Percentiles rank a stretch among this genome's conserved stretches.
Evolutionary conservation across 2,329 filamentous ascomycete genomes (phyloP).

Genomic region (Parastagonospora avenae): DNA sequence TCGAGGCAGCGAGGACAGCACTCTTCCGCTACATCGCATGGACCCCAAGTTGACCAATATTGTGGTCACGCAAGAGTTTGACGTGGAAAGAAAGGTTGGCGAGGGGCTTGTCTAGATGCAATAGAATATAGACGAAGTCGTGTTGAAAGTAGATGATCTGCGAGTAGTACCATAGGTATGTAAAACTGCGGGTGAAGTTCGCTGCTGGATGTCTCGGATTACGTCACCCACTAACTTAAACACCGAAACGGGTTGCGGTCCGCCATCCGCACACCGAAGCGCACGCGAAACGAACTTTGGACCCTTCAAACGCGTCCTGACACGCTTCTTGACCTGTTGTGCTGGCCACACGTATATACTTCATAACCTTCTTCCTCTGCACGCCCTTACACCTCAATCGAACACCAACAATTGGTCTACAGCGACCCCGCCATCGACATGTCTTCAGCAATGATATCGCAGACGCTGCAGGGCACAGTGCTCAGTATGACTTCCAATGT

Average conservation of each 20-base stretch:
- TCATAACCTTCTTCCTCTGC: not conserved
- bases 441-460: conserved; percentile 39
- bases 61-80: not conserved
- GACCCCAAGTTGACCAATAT: not conserved
- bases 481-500: conserved; percentile 73
- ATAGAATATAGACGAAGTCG: too few species aligned
- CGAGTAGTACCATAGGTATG: too few species aligned
- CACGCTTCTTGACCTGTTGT: not conserved
- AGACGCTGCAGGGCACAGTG: conserved; percentile 64
- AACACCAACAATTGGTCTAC: not conserved
- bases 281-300: not conserved
- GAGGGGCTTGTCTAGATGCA: too few species aligned
- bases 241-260: not conserved
- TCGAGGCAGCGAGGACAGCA: not conserved
- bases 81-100: not conserved
- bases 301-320: conserved; percentile 5
- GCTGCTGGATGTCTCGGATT: not conserved
- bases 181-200: too few species aligned
- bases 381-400: not conserved
- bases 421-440: conserved; percentile 18
- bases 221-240: conserved; percentile 2
- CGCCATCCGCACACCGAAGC: too few species aligned
- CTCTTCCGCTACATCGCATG: not conserved
- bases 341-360: not conserved
- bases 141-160: too few species aligned